Base-by-base conservation (phyloP, 495 filamentous ascomycete genomes). In the Neurospora sp. region DNA sequence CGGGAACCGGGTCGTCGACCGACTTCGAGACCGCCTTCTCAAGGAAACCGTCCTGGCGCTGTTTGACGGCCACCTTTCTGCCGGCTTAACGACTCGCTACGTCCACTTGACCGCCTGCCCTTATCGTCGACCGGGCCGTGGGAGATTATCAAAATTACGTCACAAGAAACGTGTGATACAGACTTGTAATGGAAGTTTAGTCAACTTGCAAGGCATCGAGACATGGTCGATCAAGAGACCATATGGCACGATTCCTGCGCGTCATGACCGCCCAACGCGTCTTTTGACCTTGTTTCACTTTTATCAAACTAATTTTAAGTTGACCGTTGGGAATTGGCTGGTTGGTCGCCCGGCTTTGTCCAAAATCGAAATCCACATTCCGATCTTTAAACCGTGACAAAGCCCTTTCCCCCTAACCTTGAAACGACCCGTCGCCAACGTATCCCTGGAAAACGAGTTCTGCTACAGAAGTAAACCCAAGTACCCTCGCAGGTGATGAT, bases 1-100 rank as follows among this genome's bases (percentile, higher is more conserved):
- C 70, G 70, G 39, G 39, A 72, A 35, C 54, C 27, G 37, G 41
- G 41, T 42, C 48, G 70, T 42, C 20, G 18, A 69, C 69, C 42
- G 40, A 72, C 37, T 73, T 73, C 73, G 18, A 72, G 70, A 74
- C 70, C 73, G 73, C 73, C 40, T 42, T 48, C 20, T 20, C 3
- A 44, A 37, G 35, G 35, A 37, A 48, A 27, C 12, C 31, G 23
- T 39, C 18, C 27, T 48, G 14, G 16, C 12, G 31, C 6, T 18
- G 27, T 62, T 35, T 62, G 27, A 3, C 27, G 27, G 27, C 54
- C 54, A 66, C 14, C 16, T 66, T 35, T 66, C 54, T 66, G 54
- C 54, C 54, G 27, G 27, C 54, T 27, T 27, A 27, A 66, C 27
- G 54, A 35, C 2, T 35, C 27, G 70, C 31, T 59, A 59, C 16